A percentile compares a stretch with the other conserved stretches of the same genome.
These are phyloP conservation scores for Melaleuca quinquenervia DNA, from an alignment of 345 rosid genomes.

Conservation along the genomic window DNA sequence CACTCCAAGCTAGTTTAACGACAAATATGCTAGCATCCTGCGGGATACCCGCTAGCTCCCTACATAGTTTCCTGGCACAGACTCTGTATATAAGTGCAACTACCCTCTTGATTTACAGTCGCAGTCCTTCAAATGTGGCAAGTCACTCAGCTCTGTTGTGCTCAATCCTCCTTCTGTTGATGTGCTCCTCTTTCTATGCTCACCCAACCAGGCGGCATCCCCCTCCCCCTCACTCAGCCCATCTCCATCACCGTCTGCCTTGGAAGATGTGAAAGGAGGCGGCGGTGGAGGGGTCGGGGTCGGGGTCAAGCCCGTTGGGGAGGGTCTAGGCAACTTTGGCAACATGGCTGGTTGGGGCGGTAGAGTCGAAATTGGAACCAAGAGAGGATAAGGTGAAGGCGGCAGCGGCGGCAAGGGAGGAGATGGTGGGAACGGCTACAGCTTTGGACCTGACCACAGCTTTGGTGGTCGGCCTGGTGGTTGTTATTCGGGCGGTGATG, in stretches of 20 bases:
- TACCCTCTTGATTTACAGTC: no score
- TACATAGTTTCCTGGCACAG: no score
- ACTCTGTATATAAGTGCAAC: no score
- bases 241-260: not conserved
- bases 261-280: not conserved
- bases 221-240: no score
- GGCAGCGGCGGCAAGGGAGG: not conserved
- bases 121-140: no score
- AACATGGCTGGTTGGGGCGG: not conserved
- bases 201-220: no score
- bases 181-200: no score
- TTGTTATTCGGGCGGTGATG: not conserved
- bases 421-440: not conserved
- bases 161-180: no score
- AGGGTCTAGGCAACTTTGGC: not conserved
- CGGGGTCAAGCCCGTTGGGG: no score
- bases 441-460: not conserved
- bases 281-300: not conserved
- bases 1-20: not conserved
- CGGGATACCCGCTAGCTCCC: not conserved
- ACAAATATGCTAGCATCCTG: not conserved
- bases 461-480: not conserved
- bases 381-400: no score
- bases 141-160: no score
- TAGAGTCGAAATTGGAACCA: no score